phyloP scores from a whole-genome alignment of 169 alveolate genomes.

The Babesia caballi region DNA sequence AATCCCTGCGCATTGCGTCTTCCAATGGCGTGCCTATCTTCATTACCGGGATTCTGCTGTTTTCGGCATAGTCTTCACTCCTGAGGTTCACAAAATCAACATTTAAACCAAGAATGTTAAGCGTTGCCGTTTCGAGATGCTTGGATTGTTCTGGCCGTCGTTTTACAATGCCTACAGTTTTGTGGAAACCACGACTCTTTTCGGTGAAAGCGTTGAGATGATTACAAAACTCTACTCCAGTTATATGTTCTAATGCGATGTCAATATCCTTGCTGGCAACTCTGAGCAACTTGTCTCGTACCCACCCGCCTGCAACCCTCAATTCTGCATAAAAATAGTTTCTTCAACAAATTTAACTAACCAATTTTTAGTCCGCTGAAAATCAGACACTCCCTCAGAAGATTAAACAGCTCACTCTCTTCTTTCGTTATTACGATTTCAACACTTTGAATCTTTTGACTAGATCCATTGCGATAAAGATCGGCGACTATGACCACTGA shows the following conservation, averaged over 20 bases:
- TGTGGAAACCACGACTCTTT: conserved; percentile 73
- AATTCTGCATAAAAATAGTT: conserved; percentile 59
- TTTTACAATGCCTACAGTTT: conserved; percentile 87
- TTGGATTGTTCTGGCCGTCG: conserved; percentile 94
- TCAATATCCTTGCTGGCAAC: conserved; percentile 90
- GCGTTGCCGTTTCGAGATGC: conserved; percentile 96
- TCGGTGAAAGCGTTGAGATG: conserved; percentile 70
- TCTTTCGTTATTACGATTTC: conserved; percentile 25
- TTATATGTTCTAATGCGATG: conserved; percentile 93
- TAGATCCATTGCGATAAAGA: conserved; percentile 10
- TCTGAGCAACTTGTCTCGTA: conserved; percentile 91
- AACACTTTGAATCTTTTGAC: not conserved
- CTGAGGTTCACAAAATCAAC: conserved; percentile 96
- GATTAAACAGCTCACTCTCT: conserved; percentile 45
- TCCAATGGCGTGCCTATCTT: conserved; percentile 91
- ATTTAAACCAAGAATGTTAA: conserved; percentile 82
- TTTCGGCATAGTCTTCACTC: conserved; percentile 89
- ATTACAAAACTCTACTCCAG: conserved; percentile 85
- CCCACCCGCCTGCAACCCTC: conserved; percentile 99
- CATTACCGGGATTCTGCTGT: conserved; percentile 92
- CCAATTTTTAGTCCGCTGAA: conserved; percentile 35
- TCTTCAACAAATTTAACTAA: not conserved
- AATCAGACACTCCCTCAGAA: conserved; percentile 44
- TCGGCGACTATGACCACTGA: not conserved
- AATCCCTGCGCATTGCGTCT: conserved; percentile 97